Percentiles rank a stretch among this genome's conserved stretches.
These are phyloP conservation scores for Wickerhamiella allomyrinae DNA, from an alignment of 805 yeast genomes.

Conservation along the genomic window DNA sequence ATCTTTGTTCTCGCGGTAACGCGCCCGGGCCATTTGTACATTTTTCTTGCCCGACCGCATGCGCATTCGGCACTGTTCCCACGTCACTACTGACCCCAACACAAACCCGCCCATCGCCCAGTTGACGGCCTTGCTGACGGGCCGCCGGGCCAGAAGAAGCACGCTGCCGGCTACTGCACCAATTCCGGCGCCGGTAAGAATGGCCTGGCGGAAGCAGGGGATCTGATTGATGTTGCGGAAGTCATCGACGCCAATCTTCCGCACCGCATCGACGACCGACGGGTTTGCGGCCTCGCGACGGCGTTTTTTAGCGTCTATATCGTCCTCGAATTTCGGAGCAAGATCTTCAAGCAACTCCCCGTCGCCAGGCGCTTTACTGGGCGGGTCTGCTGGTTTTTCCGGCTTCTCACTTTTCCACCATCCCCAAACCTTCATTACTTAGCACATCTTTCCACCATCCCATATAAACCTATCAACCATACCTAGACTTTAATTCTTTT, in stretches of 20 bases:
- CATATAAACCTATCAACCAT: too few species aligned
- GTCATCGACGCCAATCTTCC: slow-evolving; percentile 19
- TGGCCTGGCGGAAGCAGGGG: slow-evolving; percentile 27
- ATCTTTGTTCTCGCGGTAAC: slow-evolving; percentile 10
- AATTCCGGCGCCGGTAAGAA: slow-evolving; percentile 25
- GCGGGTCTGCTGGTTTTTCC: background rate
- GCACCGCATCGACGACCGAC: slow-evolving; percentile 14
- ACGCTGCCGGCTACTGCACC: slow-evolving; percentile 22
- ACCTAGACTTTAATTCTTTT: too few species aligned
- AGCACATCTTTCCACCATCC: too few species aligned
- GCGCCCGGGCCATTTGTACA: slow-evolving; percentile 50
- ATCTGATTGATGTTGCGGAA: slow-evolving; percentile 21
- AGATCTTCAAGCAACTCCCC: slow-evolving; percentile 20
- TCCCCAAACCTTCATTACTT: slow-evolving; percentile 17
- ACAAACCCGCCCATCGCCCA: slow-evolving; percentile 76
- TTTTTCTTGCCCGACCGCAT: slow-evolving; percentile 52
- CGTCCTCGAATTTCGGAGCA: slow-evolving; percentile 22
- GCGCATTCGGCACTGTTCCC: slow-evolving; percentile 81
- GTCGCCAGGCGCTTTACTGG: background rate
- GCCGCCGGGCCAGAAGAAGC: slow-evolving; percentile 16
- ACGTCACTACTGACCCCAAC: slow-evolving; percentile 67
- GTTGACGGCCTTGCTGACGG: slow-evolving; percentile 40
- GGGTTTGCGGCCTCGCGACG: slow-evolving; percentile 11
- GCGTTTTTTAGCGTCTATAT: slow-evolving; percentile 9
- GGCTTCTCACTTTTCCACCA: slow-evolving; percentile 17